Evolutionary conservation across 2,329 filamentous ascomycete species (phyloP).

Genomic region (Alternaria tenuissima): DNA sequence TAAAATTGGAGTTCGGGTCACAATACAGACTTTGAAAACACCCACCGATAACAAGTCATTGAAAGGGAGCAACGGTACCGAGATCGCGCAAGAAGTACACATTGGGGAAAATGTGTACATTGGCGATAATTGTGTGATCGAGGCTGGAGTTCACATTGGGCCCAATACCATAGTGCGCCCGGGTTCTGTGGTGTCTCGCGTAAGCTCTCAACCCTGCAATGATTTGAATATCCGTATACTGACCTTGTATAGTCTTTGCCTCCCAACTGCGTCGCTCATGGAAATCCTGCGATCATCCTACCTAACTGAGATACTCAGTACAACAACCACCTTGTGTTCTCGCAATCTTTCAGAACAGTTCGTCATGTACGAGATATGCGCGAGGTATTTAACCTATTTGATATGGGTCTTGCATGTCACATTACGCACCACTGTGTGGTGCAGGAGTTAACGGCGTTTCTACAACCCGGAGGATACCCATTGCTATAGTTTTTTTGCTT

Average conservation of each 20-base stretch:
- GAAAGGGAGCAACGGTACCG: conserved; percentile 75
- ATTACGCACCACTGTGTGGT: conserved; percentile 19
- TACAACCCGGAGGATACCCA: conserved; percentile 28
- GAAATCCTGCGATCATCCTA: conserved; percentile 54
- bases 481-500: conserved; percentile 13
- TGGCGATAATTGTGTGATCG: conserved; percentile 68
- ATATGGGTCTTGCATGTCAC: conserved; percentile 11
- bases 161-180: conserved; percentile 63
- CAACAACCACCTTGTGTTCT: conserved; percentile 2
- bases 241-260: conserved; percentile 54
- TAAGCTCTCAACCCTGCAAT: conserved; percentile 46
- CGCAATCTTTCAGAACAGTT: not conserved
- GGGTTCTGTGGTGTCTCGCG: conserved; percentile 63
- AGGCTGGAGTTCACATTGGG: conserved; percentile 63
- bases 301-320: conserved; percentile 27
- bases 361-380: not conserved
- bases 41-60: conserved; percentile 76
- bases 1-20: conserved; percentile 79
- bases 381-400: not conserved
- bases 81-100: conserved; percentile 73
- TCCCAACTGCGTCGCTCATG: conserved; percentile 56
- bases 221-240: conserved; percentile 12
- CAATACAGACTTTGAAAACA: conserved; percentile 78
- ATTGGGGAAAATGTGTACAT: conserved; percentile 79
- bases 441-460: conserved; percentile 22